phyloP scores from a whole-genome alignment of 2,329 filamentous ascomycete genomes.

The Parastagonospora avenae region DNA sequence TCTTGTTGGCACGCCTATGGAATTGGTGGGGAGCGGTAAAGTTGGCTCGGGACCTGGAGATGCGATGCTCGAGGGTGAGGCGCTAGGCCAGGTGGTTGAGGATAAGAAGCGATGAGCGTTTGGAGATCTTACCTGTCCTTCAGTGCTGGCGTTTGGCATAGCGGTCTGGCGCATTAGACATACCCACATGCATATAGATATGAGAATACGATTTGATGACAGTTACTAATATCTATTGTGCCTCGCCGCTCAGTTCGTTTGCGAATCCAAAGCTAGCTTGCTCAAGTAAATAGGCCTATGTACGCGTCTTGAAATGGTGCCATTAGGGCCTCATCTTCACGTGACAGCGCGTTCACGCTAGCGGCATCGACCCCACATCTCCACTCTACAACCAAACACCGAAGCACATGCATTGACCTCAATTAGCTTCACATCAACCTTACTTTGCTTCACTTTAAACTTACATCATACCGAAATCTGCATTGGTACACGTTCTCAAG shows the following conservation, averaged over 20 bases:
- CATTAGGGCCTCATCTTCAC: neutral
- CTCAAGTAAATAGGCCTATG: no score
- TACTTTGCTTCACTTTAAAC: no score
- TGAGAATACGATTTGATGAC: neutral
- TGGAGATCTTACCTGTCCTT: neutral
- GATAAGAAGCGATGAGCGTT: conserved; percentile 6
- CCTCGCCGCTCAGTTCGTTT: neutral
- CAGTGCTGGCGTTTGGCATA: conserved; percentile 1
- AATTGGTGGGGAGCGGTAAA: conserved; percentile 5
- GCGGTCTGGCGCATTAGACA: neutral
- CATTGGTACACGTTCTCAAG: no score
- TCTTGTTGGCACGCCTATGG: conserved; percentile 9
- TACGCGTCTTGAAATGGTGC: no score
- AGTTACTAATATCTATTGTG: neutral
- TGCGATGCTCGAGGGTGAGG: conserved; percentile 43
- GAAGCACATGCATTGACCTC: no score
- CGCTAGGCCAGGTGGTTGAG: conserved; percentile 39
- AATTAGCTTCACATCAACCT: no score
- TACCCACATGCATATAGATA: conserved; percentile 1
- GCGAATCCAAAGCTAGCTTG: neutral
- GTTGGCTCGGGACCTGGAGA: conserved; percentile 28
- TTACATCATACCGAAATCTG: no score
- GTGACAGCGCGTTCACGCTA: no score
- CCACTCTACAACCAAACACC: no score
- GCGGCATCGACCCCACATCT: no score